phyloP scores from a whole-genome alignment of 805 yeast species.

The Schwanniomyces sp. region DNA sequence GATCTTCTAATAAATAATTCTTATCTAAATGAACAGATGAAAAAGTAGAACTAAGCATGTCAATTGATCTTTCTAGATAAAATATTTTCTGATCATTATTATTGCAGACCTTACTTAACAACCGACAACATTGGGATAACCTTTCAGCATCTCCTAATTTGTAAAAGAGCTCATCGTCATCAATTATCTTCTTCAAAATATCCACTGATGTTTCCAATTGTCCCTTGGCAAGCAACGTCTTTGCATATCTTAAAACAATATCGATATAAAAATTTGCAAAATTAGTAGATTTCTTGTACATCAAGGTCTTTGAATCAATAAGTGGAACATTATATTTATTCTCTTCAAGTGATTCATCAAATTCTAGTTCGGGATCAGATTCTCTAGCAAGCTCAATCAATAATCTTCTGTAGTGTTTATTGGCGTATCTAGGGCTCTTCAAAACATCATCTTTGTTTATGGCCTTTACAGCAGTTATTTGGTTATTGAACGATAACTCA shows the following conservation, averaged over 20 bases:
- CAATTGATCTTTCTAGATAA: constrained; percentile 29
- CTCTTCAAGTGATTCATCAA: constrained; percentile 22
- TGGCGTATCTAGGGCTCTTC: constrained; percentile 41
- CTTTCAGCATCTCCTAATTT: constrained; percentile 41
- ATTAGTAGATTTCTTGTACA: constrained; percentile 25
- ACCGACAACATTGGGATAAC: constrained; percentile 38
- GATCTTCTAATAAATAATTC: constrained; percentile 23
- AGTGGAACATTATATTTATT: constrained; percentile 34
- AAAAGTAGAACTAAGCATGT: constrained; percentile 32
- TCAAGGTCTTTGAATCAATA: constrained; percentile 27
- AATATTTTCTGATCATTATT: constrained; percentile 16
- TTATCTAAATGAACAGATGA: constrained; percentile 21
- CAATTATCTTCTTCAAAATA: constrained; percentile 27
- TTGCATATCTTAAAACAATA: constrained; percentile 40
- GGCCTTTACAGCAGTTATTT: constrained; percentile 39
- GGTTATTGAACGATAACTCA: constrained; percentile 32
- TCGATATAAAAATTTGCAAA: constrained; percentile 45
- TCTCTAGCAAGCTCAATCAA: constrained; percentile 32
- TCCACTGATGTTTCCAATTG: constrained; percentile 27
- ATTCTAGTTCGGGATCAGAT: constrained; percentile 21
- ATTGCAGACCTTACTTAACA: constrained; percentile 27
- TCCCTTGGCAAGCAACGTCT: constrained; percentile 42
- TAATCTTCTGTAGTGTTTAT: constrained; percentile 41
- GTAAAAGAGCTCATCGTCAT: constrained; percentile 36
- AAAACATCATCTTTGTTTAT: constrained; percentile 45